A percentile compares a stretch with the other conserved stretches of the same genome.
Evolutionary conservation across 2,329 filamentous ascomycete species (phyloP).

Genomic region (Ambrosiella cleistominuta): DNA sequence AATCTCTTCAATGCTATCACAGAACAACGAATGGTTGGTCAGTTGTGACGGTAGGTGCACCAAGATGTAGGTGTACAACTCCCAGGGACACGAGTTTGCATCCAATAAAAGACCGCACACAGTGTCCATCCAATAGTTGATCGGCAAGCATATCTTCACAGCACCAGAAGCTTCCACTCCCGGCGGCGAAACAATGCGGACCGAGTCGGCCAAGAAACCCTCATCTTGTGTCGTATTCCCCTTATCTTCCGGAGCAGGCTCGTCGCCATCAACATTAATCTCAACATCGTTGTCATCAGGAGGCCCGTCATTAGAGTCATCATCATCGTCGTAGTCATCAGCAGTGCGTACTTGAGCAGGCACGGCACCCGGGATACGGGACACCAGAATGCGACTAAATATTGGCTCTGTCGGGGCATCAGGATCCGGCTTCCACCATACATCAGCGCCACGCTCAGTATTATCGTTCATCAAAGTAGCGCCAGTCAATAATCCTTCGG

Average conservation of each 20-base stretch:
- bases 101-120: constrained; percentile 28
- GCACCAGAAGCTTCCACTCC: background rate
- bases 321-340: constrained; percentile 12
- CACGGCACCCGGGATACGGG: constrained; percentile 19
- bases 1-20: constrained; percentile 54
- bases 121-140: constrained; percentile 58
- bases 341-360: constrained; percentile 8
- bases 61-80: constrained; percentile 78
- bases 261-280: constrained; percentile 12
- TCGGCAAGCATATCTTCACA: constrained; percentile 31
- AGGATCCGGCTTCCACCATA: constrained; percentile 41
- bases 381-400: constrained; percentile 35
- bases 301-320: constrained; percentile 4
- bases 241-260: constrained; percentile 8
- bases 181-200: background rate
- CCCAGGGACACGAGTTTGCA: constrained; percentile 48
- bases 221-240: background rate
- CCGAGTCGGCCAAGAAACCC: constrained; percentile 12
- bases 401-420: constrained; percentile 34
- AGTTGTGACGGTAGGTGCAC: constrained; percentile 76
- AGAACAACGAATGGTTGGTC: constrained; percentile 76
- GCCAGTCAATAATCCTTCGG: background rate
- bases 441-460: constrained; percentile 10
- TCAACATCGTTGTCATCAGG: constrained; percentile 10
- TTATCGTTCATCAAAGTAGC: background rate